Conservation (phyloP, 345 rosid genomes). For the Linum tenue region DNA sequence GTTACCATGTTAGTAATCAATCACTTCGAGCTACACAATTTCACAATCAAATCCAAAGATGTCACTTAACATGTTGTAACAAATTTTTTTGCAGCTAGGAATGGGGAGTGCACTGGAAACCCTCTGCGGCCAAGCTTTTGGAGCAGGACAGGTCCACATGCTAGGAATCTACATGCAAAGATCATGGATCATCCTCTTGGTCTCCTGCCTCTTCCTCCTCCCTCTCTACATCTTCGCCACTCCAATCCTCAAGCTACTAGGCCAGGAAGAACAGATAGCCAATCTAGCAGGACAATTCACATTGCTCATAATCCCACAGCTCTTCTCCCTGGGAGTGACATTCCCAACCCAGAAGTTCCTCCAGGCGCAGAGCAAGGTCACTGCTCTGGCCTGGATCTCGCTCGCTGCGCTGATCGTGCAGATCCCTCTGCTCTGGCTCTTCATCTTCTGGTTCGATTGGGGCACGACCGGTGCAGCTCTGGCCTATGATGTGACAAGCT, state of each 20-base stretch:
- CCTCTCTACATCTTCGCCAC: constrained; percentile 61
- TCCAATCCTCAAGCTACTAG: constrained; percentile 50
- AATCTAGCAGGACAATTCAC: constrained; percentile 55
- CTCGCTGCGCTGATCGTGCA: constrained; percentile 34
- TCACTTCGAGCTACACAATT: no score
- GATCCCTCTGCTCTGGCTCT: constrained; percentile 36
- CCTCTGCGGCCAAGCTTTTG: constrained; percentile 83
- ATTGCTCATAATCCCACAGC: constrained; percentile 42
- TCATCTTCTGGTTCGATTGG: constrained; percentile 37
- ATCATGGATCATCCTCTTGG: constrained; percentile 54
- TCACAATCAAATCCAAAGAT: no score
- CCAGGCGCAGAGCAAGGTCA: constrained; percentile 74
- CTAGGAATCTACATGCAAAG: constrained; percentile 79
- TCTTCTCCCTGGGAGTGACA: constrained; percentile 54
- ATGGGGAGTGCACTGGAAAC: constrained; percentile 95
- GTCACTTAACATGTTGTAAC: no score
- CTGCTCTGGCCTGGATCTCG: constrained; percentile 47
- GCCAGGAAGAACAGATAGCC: constrained; percentile 45
- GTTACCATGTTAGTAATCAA: no score
- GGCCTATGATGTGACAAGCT: constrained; percentile 43
- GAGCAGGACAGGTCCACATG: constrained; percentile 66
- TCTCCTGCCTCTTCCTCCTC: constrained; percentile 34
- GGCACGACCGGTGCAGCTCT: constrained; percentile 60
- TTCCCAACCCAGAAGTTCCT: constrained; percentile 68
- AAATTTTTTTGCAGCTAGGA: constrained; percentile 44